Base-by-base conservation (phyloP, 108 stramenopile species). In the Discostella stelligeroides region DNA sequence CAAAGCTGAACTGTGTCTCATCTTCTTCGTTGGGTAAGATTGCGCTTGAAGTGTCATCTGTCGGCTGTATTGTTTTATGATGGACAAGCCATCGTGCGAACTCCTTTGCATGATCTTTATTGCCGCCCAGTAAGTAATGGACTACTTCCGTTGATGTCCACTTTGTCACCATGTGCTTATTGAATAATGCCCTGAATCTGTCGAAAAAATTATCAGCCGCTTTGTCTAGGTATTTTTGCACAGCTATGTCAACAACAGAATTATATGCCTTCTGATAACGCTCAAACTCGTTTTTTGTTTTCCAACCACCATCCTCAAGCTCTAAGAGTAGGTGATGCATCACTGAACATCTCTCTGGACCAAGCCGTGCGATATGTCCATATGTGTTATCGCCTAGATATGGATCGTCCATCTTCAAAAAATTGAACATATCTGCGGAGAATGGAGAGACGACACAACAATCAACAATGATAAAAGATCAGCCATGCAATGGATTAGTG, bases 281-380 rank as follows among this genome's bases (percentile, higher is more conserved):
- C 37, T 60, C 15, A 34, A 60, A 60, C 30, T 60, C 59, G 24
- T 13, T 5, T 29, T 18, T 60, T 2, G 27, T 29, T 41, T 34
- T 14, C 24, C 24, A 60, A 20, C 24, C 28, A 41, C 37, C 59
- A 41, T 60, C 18, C 59, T 60, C 59, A 24, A 60, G 12, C n/a
- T 60, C 59, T 3, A 9, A 38, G 13, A 60, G 37, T 12, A 11
- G 1, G 2, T 6, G 37, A 12, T 60, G 59, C 59, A 60, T 34
- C 28, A 57, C 56, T 5, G 4, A 57, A 7, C 28, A 27, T 4
- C 56, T 18, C 29, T 29, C 56, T 29, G 24, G 23, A 7, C n/a
- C 40, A 7, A 60, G 30, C 28, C 40, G 59, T 6, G 59, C 4
- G 3, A 38, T 2, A 15, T 60, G 59, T 2, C 59, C 59, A 21